Conservation (phyloP, 208 protist genomes). For the Trypanosoma caninum region DNA sequence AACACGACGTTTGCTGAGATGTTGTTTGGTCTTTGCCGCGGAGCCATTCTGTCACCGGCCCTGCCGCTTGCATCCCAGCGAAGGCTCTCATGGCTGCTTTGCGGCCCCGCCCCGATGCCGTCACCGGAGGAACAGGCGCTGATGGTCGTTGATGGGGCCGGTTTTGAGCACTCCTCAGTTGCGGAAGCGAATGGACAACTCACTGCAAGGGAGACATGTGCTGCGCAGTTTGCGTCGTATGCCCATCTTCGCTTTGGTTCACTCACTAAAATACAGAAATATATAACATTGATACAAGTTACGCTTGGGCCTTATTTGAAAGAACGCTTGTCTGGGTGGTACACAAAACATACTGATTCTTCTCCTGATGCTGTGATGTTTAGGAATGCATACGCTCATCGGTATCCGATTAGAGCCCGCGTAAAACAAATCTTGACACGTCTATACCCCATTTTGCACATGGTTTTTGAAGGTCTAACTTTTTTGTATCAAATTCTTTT, state of each 20-base stretch:
- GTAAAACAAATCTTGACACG: conserved; percentile 37
- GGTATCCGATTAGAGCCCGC: conserved; percentile 35
- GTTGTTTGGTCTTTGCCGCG: conserved; percentile 65
- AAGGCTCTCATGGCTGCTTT: conserved; percentile 38
- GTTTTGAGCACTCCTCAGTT: not conserved
- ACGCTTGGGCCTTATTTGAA: conserved; percentile 65
- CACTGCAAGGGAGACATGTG: conserved; percentile 33
- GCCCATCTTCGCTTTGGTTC: conserved; percentile 60
- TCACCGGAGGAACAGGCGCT: conserved; percentile 54
- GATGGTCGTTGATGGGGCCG: not conserved
- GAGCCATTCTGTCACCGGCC: conserved; percentile 13
- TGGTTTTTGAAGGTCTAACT: conserved; percentile 25
- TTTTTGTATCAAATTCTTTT: conserved; percentile 60
- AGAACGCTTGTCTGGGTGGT: conserved; percentile 39
- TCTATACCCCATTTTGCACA: conserved; percentile 52
- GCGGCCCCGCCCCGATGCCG: conserved; percentile 44
- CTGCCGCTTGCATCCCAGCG: conserved; percentile 14
- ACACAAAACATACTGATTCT: conserved; percentile 39
- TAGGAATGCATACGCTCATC: conserved; percentile 35
- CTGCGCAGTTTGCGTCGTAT: conserved; percentile 51
- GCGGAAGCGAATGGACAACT: conserved; percentile 22
- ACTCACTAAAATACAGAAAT: conserved; percentile 31
- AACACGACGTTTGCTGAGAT: conserved; percentile 74
- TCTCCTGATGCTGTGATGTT: conserved; percentile 44
- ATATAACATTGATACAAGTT: conserved; percentile 53